Conservation (phyloP, 73 alveolate species). For the Effrenium voratum region DNA sequence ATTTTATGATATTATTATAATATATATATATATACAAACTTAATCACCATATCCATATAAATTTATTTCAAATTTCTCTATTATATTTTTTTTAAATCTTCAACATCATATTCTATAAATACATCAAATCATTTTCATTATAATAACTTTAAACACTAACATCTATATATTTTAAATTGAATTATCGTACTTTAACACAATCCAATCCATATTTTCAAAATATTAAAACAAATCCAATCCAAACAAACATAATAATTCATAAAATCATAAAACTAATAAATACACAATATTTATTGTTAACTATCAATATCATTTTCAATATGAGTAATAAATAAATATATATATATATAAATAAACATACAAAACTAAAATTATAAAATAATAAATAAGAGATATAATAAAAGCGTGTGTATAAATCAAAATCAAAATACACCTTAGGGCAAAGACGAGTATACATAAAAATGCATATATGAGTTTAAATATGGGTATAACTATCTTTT, state of each 20-base stretch:
- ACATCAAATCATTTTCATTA: neutral
- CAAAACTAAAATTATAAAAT: neutral
- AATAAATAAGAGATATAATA: too few relatives aligned
- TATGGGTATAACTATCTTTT: too few relatives aligned
- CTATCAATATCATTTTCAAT: neutral
- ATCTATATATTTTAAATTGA: neutral
- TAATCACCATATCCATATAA: neutral
- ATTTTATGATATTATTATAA: neutral
- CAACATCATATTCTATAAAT: neutral
- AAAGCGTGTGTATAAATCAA: too few relatives aligned
- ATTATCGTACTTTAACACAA: neutral
- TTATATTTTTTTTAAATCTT: neutral
- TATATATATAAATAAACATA: neutral
- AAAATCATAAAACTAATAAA: neutral
- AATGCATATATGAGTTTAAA: too few relatives aligned
- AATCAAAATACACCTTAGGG: neutral
- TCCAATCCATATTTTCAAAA: neutral
- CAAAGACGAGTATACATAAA: neutral
- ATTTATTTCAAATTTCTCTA: neutral
- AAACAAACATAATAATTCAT: neutral
- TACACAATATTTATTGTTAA: neutral
- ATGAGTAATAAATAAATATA: neutral
- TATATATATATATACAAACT: neutral
- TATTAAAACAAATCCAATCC: neutral
- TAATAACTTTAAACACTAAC: neutral